phyloP scores from a whole-genome alignment of 371 early-diverging fungal genomes.

The Gilbertella persicaria region DNA sequence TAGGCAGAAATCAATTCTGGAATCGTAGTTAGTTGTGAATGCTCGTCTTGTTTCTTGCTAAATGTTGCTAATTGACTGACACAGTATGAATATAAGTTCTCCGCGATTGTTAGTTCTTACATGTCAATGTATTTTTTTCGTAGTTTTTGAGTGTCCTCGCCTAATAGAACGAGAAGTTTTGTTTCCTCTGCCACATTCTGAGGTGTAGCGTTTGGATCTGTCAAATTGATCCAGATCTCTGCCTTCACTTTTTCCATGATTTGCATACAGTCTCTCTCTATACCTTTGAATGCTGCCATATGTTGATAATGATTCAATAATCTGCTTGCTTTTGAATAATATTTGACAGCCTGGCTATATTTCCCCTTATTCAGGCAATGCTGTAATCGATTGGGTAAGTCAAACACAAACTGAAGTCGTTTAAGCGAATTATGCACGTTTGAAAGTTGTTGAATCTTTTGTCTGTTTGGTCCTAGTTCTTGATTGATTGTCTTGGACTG shows the following conservation, averaged over 20 bases:
- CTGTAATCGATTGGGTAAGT: constrained; percentile 75
- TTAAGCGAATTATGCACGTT: constrained; percentile 77
- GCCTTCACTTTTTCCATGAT: constrained; percentile 71
- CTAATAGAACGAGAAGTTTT: constrained; percentile 59
- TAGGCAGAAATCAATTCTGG: constrained; percentile 15
- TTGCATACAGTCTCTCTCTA: constrained; percentile 73
- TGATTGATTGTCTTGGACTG: constrained; percentile 58
- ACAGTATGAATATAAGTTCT: background rate
- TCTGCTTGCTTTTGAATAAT: constrained; percentile 70
- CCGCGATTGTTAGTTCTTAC: constrained; percentile 27
- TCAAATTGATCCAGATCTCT: constrained; percentile 44
- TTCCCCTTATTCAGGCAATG: constrained; percentile 57
- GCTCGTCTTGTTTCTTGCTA: constrained; percentile 14
- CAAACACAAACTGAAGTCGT: constrained; percentile 85
- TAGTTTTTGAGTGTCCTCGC: constrained; percentile 47
- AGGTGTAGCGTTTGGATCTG: constrained; percentile 23
- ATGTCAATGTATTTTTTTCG: constrained; percentile 53
- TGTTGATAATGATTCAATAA: constrained; percentile 77
- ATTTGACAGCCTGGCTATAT: constrained; percentile 76
- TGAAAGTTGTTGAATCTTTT: constrained; percentile 72
- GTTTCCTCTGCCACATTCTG: constrained; percentile 56
- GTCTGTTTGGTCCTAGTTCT: constrained; percentile 64
- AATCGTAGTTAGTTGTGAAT: background rate
- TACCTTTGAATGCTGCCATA: constrained; percentile 73
- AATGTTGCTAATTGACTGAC: constrained; percentile 24